Evolutionary conservation across 352 stramenopile genomes (phyloP).

Genomic region (Phytophthora macrochlamydospora): DNA sequence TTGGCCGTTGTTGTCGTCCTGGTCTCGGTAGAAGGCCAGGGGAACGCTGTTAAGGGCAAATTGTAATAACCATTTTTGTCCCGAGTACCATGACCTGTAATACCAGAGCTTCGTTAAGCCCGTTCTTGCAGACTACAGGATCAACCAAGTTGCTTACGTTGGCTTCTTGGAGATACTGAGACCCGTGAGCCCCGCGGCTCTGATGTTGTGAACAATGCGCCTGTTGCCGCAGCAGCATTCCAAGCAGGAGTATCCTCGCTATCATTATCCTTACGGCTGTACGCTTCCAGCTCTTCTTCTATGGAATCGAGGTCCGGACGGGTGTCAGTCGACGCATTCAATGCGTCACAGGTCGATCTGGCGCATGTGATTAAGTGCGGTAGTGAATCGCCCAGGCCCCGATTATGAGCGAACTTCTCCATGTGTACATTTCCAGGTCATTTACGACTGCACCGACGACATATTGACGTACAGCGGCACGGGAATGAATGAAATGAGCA

Average conservation of each 20-base stretch:
- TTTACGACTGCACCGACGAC: slow-evolving; percentile 91
- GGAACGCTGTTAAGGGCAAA: slow-evolving; percentile 85
- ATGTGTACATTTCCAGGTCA: slow-evolving; percentile 94
- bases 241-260: slow-evolving; percentile 31
- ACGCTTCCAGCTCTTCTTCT: slow-evolving; percentile 61
- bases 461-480: slow-evolving; percentile 96
- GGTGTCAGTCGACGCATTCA: slow-evolving; percentile 65
- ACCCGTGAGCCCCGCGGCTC: slow-evolving; percentile 39
- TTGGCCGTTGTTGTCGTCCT: slow-evolving; percentile 23
- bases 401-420: slow-evolving; percentile 91
- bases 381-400: slow-evolving; percentile 71
- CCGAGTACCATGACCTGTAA: slow-evolving; percentile 83
- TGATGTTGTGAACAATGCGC: slow-evolving; percentile 1
- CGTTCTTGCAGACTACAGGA: slow-evolving; percentile 97
- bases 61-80: slow-evolving; percentile 92
- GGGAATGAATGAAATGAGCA: slow-evolving; percentile 95
- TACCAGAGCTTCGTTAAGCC: slow-evolving; percentile 95
- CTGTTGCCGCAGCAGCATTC: slow-evolving; percentile 9
- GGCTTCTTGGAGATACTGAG: slow-evolving; percentile 94
- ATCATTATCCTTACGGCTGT: slow-evolving; percentile 29
- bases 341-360: slow-evolving; percentile 82
- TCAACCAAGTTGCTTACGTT: slow-evolving; percentile 94
- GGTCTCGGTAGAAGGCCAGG: slow-evolving; percentile 71
- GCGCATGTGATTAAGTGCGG: slow-evolving; percentile 83
- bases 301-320: slow-evolving; percentile 73